Evolutionary conservation across 768 basidiomycete genomes (phyloP), one percentile per base, ranked within the genome.

Genomic region (Candolleomyces efflorescens): DNA sequence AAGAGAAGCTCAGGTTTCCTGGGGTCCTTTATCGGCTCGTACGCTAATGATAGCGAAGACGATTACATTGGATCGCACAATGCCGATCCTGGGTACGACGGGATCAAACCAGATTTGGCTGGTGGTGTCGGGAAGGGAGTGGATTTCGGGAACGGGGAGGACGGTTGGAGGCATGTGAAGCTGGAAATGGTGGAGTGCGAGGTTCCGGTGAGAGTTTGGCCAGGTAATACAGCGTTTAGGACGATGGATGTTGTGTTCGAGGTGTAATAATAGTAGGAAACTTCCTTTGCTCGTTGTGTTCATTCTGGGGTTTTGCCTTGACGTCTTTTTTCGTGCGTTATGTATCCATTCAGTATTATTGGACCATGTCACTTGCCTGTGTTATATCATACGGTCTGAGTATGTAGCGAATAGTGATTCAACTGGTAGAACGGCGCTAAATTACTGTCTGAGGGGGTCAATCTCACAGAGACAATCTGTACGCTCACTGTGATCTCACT

Each of bases 101-200:
- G 82, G 43, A 74, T 81, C 11, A 77, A 77, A 55, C 68, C 76
- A 13, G 73, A 80, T 62, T 65, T 62, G 24, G 78, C 64, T 1
- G 82, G 82, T 12, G 81, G 80, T 10, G 79, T 83, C 6, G 82
- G 81, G n/a, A 68, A 72, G 48, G 77, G 79, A 3, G 78, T 82
- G 24, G 79, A 78, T 53, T 80, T 74, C 69, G 79, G 75, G 4
- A 83, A 80, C 0, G 73, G 71, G n/a, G 83, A 84, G 58, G 78
- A 76, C 5, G 85, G 77, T 1, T 93, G 89, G 91, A 65, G 65
- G 54, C 85, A 86, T 58, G 80, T 90, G 11, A 76, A 70, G 65
- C 79, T 88, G 23, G 94, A 98, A 79, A 90, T 87, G 59, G 93
- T 98, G 17, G 96, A 97, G 70, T 97, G 94, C 65, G 91, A 94